Base-by-base conservation (phyloP, 352 stramenopile species). In the Phytopythium aichiense region DNA sequence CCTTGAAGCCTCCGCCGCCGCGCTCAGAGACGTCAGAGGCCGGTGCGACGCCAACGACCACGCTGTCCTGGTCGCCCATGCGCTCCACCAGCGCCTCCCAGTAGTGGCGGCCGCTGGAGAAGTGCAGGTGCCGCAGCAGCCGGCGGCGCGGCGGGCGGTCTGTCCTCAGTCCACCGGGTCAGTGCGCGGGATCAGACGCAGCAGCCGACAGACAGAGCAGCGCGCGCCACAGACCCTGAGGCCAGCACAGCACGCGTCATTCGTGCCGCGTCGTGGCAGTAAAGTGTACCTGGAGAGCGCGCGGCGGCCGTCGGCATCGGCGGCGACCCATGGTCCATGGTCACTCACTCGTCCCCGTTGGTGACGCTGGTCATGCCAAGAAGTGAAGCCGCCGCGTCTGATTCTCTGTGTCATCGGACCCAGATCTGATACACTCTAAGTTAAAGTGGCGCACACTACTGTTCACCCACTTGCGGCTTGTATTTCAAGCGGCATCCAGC, bases 31-130 rank as follows among this genome's bases (percentile, higher is more conserved):
- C 3, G 11, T 65, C 56, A 6, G 53, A 72, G 7, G 51, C 31
- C 7, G 68, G 38, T 15, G 64, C 68, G 22, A 76, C 66, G 50
- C 74, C 74, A 23, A 84, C 65, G 8, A 81, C 57, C 22, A 84
- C 61, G 25, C 42, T 22, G 4, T 18, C 46, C 60, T 66, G 60
- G 16, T 70, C 63, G 38, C 45, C 51, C 64, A 77, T 64, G 35
- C 64, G 65, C 49, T 71, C 67, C 37, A 83, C 55, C 30, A 79
- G 51, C 16, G 81, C 68, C 43, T 84, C 74, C 72, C 66, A 81
- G 46, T 81, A 81, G 64, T 87, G 74, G 20, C 58, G 55, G 15
- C 77, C 77, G 53, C 77, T 87, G n/a, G 77, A 82, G 57, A 82
- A 81, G 68, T 76, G 81, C 25, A 78, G 58, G 60, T 87, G 69